Base-by-base conservation (phyloP, 805 yeast genomes). In the Kregervanrija fluxuum region DNA sequence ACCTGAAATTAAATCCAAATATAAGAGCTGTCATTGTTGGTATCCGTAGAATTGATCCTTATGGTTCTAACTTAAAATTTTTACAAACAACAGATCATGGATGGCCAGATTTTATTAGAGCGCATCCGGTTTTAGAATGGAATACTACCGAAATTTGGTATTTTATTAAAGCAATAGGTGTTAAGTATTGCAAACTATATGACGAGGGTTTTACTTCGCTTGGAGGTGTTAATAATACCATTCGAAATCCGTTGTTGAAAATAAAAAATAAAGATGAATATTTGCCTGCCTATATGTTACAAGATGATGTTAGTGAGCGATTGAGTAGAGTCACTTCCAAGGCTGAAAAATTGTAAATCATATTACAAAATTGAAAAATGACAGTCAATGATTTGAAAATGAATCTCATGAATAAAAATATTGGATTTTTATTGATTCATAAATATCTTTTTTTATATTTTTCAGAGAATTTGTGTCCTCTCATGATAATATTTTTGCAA, bases 51-150 rank as follows among this genome's bases (percentile, higher is more conserved):
- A 79, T 87, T 2, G 99, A 93, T 59, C 98, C 99, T 0, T 85
- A 74, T 62, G 93, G 95, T 0, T 68, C 66, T 2, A 53, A 67
- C 15, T 67, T 91, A 38, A 49, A 66, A 28, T 71, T 75, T 38
- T 74, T 86, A 42, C 95, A 88, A 57, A 63, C 57, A 35, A 93
- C 99, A 0, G 97, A 93, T 59, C 82, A 80, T 47, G 80, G 88
- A 46, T 93, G 98, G 98, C 99, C 99, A 4, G 66, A 71, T 28
- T 91, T 93, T 58, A 64, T 82, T 50, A 66, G 99, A 41, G 69
- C 90, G 4, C 95, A 90, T 56, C 98, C 99, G 0, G 79, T 93
- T 6, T 69, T 93, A 37, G 85, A 85, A 45, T 93, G 98, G 98
- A 76, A 75, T 35, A 84, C 86, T 53, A 73, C 75, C 15, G 86